These are phyloP conservation scores for Candida sanyaensis DNA, from an alignment of 1,139 yeast species.

Conservation along the genomic window DNA sequence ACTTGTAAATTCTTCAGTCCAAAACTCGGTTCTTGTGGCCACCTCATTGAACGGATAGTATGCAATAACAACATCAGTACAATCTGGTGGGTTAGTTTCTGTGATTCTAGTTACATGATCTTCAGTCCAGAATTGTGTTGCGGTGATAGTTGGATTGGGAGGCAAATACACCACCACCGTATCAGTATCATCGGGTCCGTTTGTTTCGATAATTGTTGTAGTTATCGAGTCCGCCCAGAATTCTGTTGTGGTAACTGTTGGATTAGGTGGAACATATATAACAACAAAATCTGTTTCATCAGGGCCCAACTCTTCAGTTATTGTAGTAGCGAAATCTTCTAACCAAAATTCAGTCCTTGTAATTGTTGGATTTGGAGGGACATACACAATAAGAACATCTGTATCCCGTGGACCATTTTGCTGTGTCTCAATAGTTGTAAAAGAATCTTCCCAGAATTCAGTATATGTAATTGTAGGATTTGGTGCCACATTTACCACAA, in stretches of 20 bases:
- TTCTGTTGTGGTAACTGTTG: slow-evolving; percentile 8
- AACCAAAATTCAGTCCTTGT: slow-evolving; percentile 9
- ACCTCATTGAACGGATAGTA: slow-evolving; percentile 10
- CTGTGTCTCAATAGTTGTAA: slow-evolving; percentile 6
- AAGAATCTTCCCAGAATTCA: background rate
- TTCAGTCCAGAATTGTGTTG: slow-evolving; percentile 12
- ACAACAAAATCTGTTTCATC: slow-evolving; percentile 19
- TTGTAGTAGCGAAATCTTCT: slow-evolving; percentile 11
- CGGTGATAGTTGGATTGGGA: slow-evolving; percentile 7
- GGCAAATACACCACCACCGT: slow-evolving; percentile 19
- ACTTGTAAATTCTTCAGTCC: slow-evolving; percentile 14
- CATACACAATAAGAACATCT: slow-evolving; percentile 5
- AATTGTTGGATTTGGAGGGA: slow-evolving; percentile 14
- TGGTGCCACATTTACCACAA: slow-evolving; percentile 18
- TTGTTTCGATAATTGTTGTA: slow-evolving; percentile 11
- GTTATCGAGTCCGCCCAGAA: slow-evolving; percentile 15
- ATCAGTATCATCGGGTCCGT: background rate
- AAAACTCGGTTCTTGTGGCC: slow-evolving; percentile 8
- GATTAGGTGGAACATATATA: slow-evolving; percentile 10
- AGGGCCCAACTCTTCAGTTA: slow-evolving; percentile 1
- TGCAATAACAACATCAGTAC: slow-evolving; percentile 13
- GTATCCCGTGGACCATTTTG: background rate
- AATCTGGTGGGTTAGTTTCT: slow-evolving; percentile 13
- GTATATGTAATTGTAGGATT: slow-evolving; percentile 7
- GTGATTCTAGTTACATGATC: slow-evolving; percentile 11